Base-by-base conservation (phyloP, 495 filamentous ascomycete species). In the Trichoderma orchidacearum region DNA sequence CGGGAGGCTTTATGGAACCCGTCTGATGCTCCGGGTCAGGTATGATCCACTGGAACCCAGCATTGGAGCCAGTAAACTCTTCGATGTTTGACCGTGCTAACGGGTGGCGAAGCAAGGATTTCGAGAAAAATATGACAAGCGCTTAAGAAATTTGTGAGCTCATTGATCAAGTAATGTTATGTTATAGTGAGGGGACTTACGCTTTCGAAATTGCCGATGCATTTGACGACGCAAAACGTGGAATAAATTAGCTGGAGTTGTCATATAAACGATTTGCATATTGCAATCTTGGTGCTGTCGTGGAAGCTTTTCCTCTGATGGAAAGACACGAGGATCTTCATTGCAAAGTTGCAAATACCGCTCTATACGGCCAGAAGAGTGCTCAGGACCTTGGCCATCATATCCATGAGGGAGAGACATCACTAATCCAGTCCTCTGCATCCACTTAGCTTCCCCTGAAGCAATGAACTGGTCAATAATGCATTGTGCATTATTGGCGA, bases 211-310 rank as follows among this genome's bases (percentile, higher is more conserved):
- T 73, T 98, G 93, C 58, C 93, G 80, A 79, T 97, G 90, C 83
- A 98, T 95, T 76, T 98, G 93, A 70, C 93, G 80, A 69, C 93
- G 85, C 57, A 98, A 80, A 62, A 95, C 84, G 75, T 98, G 93
- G 85, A 98, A 98, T 66, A 92, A 66, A 74, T 98, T 98, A 56
- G 93, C 75, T 32, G 93, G 93, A 21, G 80, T 84, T 25, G 91
- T 98, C 85, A 92, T 88, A 80, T 87, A 94, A 57, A 82, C 88
- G 69, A 98, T 85, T 77, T 98, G 93, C 90, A 98, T 95, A 74
- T 98, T 98, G 79, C 87, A 94, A 74, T 98, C 93, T 74, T 98
- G 93, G 76, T 98, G 93, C 71, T 98, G 93, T 63, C 93, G 90
- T 30, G 96, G 85, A 51, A 97, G 82, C 77, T 93, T 96, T 59